These are phyloP conservation scores for Penstemon davidsonii DNA, from an alignment of 257 asterid genomes.

Conservation along the genomic window DNA sequence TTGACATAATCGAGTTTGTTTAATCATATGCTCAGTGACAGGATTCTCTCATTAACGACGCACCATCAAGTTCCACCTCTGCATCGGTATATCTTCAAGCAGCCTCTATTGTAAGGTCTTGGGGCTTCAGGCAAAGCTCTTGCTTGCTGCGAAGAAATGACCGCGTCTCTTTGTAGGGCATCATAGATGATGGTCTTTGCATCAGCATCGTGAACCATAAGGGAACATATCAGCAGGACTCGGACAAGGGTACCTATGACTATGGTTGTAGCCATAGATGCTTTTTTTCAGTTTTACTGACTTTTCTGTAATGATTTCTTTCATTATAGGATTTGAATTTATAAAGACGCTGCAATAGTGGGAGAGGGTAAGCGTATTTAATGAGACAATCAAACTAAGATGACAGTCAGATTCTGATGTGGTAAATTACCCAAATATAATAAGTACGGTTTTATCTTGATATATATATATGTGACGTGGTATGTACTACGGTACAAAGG, in stretches of 20 bases:
- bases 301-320: neutral
- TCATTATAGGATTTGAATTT: neutral
- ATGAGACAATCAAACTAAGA: neutral
- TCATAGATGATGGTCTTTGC: constrained; percentile 21
- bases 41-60: neutral
- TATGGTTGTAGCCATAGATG: neutral
- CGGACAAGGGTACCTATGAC: neutral
- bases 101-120: neutral
- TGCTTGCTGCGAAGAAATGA: no score
- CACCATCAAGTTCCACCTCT: neutral
- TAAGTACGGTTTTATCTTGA: neutral
- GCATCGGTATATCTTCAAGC: constrained; percentile 18
- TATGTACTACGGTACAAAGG: no score
- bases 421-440: neutral
- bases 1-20: neutral
- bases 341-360: neutral
- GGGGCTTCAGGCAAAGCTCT: neutral
- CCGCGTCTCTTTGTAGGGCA: constrained; percentile 16
- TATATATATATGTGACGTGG: no score
- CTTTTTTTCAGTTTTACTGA: neutral
- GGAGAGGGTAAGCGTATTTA: neutral
- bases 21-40: neutral
- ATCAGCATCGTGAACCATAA: constrained; percentile 20
- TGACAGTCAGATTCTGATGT: neutral
- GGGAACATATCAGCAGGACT: constrained; percentile 27